Conservation (phyloP, 148 eudicot genomes). For the Persicaria maculosa region DNA sequence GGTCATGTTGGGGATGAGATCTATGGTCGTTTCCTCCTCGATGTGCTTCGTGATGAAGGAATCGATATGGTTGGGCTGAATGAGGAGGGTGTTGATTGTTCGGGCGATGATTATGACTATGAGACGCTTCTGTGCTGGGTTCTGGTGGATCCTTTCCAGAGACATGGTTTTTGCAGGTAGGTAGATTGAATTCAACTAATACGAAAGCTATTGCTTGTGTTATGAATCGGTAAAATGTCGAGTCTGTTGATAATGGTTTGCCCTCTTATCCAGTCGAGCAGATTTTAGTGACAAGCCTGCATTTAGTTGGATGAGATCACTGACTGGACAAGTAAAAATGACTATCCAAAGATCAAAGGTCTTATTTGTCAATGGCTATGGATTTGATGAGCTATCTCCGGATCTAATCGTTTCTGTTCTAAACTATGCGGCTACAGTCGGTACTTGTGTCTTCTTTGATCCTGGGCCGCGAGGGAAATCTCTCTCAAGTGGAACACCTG, state of each 20-base stretch:
- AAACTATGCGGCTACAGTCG: conserved; percentile 81
- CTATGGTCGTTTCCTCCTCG: conserved; percentile 69
- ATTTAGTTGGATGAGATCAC: conserved; percentile 61
- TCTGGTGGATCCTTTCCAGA: conserved; percentile 83
- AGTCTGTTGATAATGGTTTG: no score
- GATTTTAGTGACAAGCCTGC: conserved; percentile 88
- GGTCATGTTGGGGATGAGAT: conserved; percentile 92
- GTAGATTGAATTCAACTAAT: no score
- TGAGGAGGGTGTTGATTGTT: conserved; percentile 31
- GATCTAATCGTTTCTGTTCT: conserved; percentile 51
- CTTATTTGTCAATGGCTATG: conserved; percentile 88
- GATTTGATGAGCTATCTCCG: conserved; percentile 88
- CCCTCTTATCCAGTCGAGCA: conserved; percentile 49
- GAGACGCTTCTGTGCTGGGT: conserved; percentile 98
- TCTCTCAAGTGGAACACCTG: conserved; percentile 61
- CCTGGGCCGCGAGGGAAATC: conserved; percentile 94
- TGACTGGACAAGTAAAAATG: conserved; percentile 59
- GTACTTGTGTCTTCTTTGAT: conserved; percentile 85
- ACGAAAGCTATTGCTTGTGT: no score
- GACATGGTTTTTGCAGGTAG: conserved; percentile 96
- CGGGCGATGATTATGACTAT: conserved; percentile 22
- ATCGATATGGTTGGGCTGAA: conserved; percentile 60
- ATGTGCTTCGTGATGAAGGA: conserved; percentile 77
- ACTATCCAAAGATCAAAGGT: conserved; percentile 68
- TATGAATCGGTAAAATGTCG: no score